Base-by-base conservation (phyloP, 106 monocot genomes). In the Dendrobium officinale region DNA sequence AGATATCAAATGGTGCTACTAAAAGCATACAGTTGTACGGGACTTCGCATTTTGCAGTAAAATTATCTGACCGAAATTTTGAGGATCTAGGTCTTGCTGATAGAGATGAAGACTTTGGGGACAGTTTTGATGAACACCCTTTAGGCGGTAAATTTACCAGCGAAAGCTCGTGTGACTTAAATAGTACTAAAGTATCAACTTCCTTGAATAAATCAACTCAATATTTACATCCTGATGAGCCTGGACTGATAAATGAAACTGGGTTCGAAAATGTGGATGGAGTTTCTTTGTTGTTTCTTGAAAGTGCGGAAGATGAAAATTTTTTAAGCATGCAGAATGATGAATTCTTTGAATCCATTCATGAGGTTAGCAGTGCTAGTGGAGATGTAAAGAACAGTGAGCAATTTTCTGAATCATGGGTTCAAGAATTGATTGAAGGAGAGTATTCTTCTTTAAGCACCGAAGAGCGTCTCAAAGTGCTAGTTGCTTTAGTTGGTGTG, bases 401-500 rank as follows among this genome's bases (percentile, higher is more conserved):
- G 31, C 31, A 86, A 48, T 72, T 68, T 82, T 88, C 88, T 73
- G 91, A 89, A 68, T 49, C 91, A 41, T 98, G 98, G 98, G 89
- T 98, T 82, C 88, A 86, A 72, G 91, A 91, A 64, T 75, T 98
- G 68, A 78, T 83, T 43, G 95, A 92, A 85, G 90, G 92, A 82
- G 98, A 98, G 72, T 98, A 98, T 85, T 89, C 83, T 80, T 90
- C 89, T 84, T 86, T 98, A 33, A 91, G 86, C 77, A 87, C 91
- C 64, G 95, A 95, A 84, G 95, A 91, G 78, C 94, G 94, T 45
- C 91, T 98, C 49, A 85, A 89, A 82, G 95, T 92, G 29, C 94
- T 98, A 72, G 94, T 92, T 88, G 82, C 95, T 47, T 79, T 98
- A 70, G 82, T 94, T 79, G 85, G 85, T 76, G 89, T 98, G 55